Conservation (phyloP, 805 yeast species). For the Candida ficus region DNA sequence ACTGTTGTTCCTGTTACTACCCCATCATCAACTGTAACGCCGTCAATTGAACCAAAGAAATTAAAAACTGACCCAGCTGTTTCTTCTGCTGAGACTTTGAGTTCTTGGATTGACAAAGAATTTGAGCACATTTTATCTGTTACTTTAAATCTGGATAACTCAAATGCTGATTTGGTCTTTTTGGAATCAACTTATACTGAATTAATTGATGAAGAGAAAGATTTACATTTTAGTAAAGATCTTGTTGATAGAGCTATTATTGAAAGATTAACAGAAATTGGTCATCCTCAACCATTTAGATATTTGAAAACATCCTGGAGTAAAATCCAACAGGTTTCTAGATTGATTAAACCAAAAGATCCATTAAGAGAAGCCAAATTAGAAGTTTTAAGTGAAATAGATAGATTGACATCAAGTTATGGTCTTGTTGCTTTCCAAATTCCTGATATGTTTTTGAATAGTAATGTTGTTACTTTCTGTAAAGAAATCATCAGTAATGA, state of each 20-base stretch:
- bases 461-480: constrained; percentile 24
- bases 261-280: constrained; percentile 52
- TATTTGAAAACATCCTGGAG: constrained; percentile 45
- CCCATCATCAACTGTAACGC: background rate
- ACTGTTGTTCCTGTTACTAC: background rate
- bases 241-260: constrained; percentile 46
- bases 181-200: constrained; percentile 22
- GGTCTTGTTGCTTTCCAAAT: constrained; percentile 66
- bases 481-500: constrained; percentile 26
- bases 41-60: constrained; percentile 1
- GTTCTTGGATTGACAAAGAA: constrained; percentile 9
- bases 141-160: constrained; percentile 17
- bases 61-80: background rate
- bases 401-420: constrained; percentile 50
- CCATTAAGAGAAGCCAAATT: constrained; percentile 33
- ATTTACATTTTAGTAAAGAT: constrained; percentile 14
- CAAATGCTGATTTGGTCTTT: constrained; percentile 10
- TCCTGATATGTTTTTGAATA: constrained; percentile 43
- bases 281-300: constrained; percentile 40
- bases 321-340: constrained; percentile 34
- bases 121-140: constrained; percentile 17
- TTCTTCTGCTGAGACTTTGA: constrained; percentile 7
- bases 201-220: constrained; percentile 18
- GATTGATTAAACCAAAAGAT: constrained; percentile 39
- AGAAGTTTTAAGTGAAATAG: constrained; percentile 41